phyloP scores from a whole-genome alignment of 1,284 basidiomycete species.

The Leccinum proliferum region DNA sequence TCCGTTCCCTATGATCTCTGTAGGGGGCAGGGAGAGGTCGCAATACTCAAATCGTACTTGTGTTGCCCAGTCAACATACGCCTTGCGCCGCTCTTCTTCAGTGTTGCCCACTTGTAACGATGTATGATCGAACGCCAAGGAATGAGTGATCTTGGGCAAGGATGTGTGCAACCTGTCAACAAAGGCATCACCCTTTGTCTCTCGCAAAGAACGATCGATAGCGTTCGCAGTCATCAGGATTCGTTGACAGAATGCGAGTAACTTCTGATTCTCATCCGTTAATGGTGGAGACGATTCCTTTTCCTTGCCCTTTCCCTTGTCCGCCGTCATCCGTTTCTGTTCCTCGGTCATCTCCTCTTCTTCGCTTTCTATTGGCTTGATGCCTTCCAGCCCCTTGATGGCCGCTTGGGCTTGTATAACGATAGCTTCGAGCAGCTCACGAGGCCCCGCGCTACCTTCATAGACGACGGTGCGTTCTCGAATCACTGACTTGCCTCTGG shows the following conservation, averaged over 20 bases:
- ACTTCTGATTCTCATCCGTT: conserved; percentile 64
- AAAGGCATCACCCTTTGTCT: conserved; percentile 83
- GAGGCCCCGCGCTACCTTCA: conserved; percentile 83
- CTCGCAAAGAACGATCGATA: conserved; percentile 79
- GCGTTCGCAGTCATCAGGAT: conserved; percentile 74
- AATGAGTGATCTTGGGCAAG: conserved; percentile 63
- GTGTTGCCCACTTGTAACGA: conserved; percentile 48
- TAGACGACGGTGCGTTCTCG: conserved; percentile 79
- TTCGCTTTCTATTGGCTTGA: conserved; percentile 43
- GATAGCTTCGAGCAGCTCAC: conserved; percentile 84
- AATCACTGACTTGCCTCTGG: conserved; percentile 41
- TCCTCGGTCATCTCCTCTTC: conserved; percentile 74
- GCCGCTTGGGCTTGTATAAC: conserved; percentile 87
- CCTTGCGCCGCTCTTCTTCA: conserved; percentile 61
- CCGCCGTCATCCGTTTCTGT: conserved; percentile 72
- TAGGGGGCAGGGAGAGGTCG: conserved; percentile 56
- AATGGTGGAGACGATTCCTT: conserved; percentile 42
- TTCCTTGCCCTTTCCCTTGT: conserved; percentile 52
- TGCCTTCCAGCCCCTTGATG: conserved; percentile 73
- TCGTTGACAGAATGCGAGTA: conserved; percentile 68
- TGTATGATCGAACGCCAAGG: conserved; percentile 34
- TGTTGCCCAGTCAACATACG: conserved; percentile 80
- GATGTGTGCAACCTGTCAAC: conserved; percentile 70
- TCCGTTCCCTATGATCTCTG: conserved; percentile 20
- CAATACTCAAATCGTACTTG: conserved; percentile 83